phyloP scores from a whole-genome alignment of 2,329 filamentous ascomycete species.

The Zymoseptoria crescenta region DNA sequence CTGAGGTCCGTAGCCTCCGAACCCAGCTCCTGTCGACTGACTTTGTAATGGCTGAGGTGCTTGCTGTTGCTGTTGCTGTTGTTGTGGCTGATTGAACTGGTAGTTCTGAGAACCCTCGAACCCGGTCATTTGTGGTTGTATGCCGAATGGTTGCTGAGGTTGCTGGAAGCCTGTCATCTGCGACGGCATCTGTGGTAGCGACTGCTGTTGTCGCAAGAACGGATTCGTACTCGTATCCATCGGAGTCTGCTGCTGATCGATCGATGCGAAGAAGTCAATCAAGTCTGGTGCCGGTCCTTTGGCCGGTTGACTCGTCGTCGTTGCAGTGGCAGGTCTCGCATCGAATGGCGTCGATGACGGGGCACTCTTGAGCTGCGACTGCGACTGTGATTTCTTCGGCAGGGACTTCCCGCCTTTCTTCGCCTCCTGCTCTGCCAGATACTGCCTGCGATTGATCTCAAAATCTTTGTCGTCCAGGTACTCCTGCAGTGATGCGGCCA shows the following conservation, averaged over 20 bases:
- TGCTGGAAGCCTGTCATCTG: constrained; percentile 40
- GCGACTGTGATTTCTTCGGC: constrained; percentile 21
- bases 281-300: constrained; percentile 68
- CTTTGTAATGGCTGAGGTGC: constrained; percentile 48
- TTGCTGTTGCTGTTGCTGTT: constrained; percentile 16
- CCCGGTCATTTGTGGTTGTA: constrained; percentile 11
- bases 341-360: constrained; percentile 32
- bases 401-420: constrained; percentile 44
- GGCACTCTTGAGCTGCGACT: constrained; percentile 24
- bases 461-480: constrained; percentile 94
- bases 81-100: constrained; percentile 31
- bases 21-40: constrained; percentile 66
- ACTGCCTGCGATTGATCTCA: constrained; percentile 85
- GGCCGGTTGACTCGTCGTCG: constrained; percentile 26
- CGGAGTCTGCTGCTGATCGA: constrained; percentile 77
- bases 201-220: constrained; percentile 19
- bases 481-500: constrained; percentile 84
- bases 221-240: constrained; percentile 26
- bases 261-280: constrained; percentile 92
- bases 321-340: constrained; percentile 34
- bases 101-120: constrained; percentile 10
- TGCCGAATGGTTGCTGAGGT: constrained; percentile 16
- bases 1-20: constrained; percentile 70
- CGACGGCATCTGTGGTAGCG: constrained; percentile 24
- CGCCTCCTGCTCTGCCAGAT: constrained; percentile 76